Conservation (phyloP, 257 asterid species). For the Dorcoceras hygrometricum region DNA sequence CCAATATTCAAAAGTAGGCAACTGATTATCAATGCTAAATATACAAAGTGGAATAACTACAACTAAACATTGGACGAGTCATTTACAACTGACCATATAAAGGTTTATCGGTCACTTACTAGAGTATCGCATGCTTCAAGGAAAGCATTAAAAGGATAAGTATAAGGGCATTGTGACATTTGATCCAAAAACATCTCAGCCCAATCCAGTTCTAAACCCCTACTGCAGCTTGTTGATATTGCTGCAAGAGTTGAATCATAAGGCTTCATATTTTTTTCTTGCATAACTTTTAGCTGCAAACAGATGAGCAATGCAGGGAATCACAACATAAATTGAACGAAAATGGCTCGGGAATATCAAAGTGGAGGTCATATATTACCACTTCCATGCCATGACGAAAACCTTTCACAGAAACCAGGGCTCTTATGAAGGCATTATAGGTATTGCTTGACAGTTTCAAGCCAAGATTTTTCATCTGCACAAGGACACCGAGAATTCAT, state of each 20-base stretch:
- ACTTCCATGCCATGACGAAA: conserved; percentile 60
- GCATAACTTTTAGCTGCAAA: conserved; percentile 77
- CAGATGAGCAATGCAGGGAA: conserved; percentile 22
- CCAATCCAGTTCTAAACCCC: conserved; percentile 61
- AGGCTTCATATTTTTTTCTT: conserved; percentile 64
- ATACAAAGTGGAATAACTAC: background rate
- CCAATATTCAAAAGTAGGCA: conserved; percentile 13
- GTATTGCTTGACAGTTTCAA: conserved; percentile 58
- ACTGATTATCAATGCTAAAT: conserved; percentile 8
- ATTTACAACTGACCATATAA: conserved; percentile 15
- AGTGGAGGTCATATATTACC: conserved; percentile 43
- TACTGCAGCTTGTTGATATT: conserved; percentile 72
- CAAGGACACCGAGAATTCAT: conserved; percentile 23
- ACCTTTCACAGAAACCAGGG: conserved; percentile 51
- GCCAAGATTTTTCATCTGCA: conserved; percentile 82
- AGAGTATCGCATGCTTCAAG: conserved; percentile 75
- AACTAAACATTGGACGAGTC: background rate
- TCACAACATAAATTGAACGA: conserved; percentile 6
- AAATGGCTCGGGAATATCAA: conserved; percentile 19
- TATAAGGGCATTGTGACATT: conserved; percentile 36
- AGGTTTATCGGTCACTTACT: conserved; percentile 45
- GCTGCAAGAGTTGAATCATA: conserved; percentile 69
- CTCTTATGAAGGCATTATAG: conserved; percentile 64
- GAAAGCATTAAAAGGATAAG: conserved; percentile 60
- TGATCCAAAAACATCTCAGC: conserved; percentile 65